Conservation (phyloP, 352 stramenopile species). For the Pythium sp. region DNA sequence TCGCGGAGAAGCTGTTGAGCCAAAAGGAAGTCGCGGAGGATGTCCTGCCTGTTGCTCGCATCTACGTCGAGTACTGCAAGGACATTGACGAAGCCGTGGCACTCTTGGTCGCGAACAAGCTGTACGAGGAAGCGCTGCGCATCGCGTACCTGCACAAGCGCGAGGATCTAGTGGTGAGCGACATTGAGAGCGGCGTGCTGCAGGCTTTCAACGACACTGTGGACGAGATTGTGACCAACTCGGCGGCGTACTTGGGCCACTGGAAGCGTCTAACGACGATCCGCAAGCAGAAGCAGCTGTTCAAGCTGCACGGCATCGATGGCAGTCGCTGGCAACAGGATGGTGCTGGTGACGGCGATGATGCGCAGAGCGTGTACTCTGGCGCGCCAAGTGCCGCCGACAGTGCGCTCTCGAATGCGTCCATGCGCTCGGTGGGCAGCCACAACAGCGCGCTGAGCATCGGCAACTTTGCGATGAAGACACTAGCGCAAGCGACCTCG, state of each 20-base stretch:
- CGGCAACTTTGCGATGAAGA: slow-evolving; percentile 70
- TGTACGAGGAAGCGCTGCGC: slow-evolving; percentile 59
- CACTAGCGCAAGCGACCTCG: slow-evolving; percentile 46
- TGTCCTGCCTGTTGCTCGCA: slow-evolving; percentile 36
- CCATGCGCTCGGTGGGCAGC: slow-evolving; percentile 69
- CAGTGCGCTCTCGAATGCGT: slow-evolving; percentile 60
- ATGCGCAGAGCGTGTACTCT: slow-evolving; percentile 39
- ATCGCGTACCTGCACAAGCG: slow-evolving; percentile 56
- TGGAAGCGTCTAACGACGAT: slow-evolving; percentile 63
- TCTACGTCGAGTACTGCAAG: slow-evolving; percentile 75
- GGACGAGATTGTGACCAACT: slow-evolving; percentile 45
- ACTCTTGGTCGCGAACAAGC: slow-evolving; percentile 52
- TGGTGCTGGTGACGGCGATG: slow-evolving; percentile 26
- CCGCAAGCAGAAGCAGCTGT: slow-evolving; percentile 74
- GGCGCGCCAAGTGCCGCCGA: slow-evolving; percentile 48
- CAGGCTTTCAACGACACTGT: slow-evolving; percentile 38
- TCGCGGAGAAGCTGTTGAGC: slow-evolving; percentile 52
- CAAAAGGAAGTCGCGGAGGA: slow-evolving; percentile 29
- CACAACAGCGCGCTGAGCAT: slow-evolving; percentile 70
- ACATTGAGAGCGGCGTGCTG: slow-evolving; percentile 59
- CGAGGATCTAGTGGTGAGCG: slow-evolving; percentile 64
- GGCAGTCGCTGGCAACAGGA: slow-evolving; percentile 48
- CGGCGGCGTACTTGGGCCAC: slow-evolving; percentile 45
- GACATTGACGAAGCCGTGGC: slow-evolving; percentile 73
- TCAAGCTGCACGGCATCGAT: slow-evolving; percentile 76